phyloP scores from a whole-genome alignment of 148 eudicot species.

The Rhododendron ferrugineum region DNA sequence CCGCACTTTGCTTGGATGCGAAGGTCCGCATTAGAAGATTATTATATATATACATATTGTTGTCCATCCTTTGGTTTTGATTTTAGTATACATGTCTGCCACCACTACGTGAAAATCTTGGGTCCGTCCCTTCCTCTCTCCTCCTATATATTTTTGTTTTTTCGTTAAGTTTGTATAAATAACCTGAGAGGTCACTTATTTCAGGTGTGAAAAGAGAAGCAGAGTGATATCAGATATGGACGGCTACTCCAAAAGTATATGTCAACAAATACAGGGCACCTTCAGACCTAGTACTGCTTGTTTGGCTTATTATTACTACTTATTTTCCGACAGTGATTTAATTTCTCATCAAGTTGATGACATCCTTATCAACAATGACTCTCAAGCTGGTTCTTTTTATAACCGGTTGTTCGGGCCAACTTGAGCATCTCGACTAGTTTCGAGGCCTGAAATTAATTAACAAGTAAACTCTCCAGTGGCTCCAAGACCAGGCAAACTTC shows the following conservation, averaged over 20 bases:
- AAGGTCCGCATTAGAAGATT: no score
- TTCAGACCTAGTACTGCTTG: background rate
- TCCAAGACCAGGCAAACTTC: no score
- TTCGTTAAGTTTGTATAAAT: background rate
- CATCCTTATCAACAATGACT: background rate
- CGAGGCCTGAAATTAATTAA: no score
- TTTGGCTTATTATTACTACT: background rate
- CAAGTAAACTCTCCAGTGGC: background rate
- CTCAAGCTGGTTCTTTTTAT: background rate
- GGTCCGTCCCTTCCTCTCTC: no score
- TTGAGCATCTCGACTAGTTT: no score
- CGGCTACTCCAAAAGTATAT: background rate
- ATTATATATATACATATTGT: no score
- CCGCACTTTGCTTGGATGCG: no score
- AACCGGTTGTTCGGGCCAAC: background rate
- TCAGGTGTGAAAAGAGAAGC: no score
- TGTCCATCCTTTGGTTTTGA: no score
- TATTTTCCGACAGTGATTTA: background rate
- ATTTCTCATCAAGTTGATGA: background rate
- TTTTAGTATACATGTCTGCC: no score
- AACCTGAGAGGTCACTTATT: background rate
- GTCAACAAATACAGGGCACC: background rate
- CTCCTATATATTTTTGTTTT: background rate
- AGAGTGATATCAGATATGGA: background rate
- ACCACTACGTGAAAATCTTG: no score